Conservation (phyloP, 2,329 filamentous ascomycete species). For the Fusarium nodosum region DNA sequence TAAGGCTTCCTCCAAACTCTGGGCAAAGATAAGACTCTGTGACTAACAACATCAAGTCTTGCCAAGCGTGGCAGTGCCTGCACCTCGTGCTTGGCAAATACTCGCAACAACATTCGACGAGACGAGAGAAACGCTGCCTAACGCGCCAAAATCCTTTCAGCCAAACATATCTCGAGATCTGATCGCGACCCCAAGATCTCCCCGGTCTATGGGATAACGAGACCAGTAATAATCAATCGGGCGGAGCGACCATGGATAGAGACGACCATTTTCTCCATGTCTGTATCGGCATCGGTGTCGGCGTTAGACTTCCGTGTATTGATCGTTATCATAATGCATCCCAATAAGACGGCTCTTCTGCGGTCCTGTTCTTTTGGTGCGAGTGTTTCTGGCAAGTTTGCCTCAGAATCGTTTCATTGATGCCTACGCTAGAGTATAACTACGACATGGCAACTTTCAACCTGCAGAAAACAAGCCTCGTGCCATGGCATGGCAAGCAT, state of each 20-base stretch:
- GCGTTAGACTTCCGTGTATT: slow-evolving; percentile 25
- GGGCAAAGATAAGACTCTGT: slow-evolving; percentile 36
- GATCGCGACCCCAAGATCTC: slow-evolving; percentile 45
- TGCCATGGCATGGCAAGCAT: slow-evolving; percentile 27
- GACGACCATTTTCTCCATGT: no score
- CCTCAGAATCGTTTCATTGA: slow-evolving; percentile 21
- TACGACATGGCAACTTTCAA: slow-evolving; percentile 8
- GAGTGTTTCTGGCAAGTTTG: slow-evolving; percentile 5
- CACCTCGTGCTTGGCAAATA: slow-evolving; percentile 42
- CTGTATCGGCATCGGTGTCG: background rate
- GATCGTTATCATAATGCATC: background rate
- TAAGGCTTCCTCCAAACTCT: slow-evolving; percentile 38
- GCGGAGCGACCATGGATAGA: slow-evolving; percentile 1
- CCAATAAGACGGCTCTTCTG: slow-evolving; percentile 21
- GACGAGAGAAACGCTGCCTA: slow-evolving; percentile 24
- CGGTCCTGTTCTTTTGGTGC: slow-evolving; percentile 21
- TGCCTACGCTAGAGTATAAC: slow-evolving; percentile 9
- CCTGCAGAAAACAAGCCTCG: slow-evolving; percentile 36
- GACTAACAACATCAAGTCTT: slow-evolving; percentile 44
- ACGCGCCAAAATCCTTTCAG: slow-evolving; percentile 18
- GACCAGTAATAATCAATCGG: slow-evolving; percentile 11
- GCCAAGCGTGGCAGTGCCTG: slow-evolving; percentile 47
- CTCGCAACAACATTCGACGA: slow-evolving; percentile 28
- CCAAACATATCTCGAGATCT: slow-evolving; percentile 43
- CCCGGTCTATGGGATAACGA: background rate